Percentiles rank a stretch among this genome's conserved stretches.
Conservation (phyloP, 2,329 filamentous ascomycete species). For the Beauveria sp. region DNA sequence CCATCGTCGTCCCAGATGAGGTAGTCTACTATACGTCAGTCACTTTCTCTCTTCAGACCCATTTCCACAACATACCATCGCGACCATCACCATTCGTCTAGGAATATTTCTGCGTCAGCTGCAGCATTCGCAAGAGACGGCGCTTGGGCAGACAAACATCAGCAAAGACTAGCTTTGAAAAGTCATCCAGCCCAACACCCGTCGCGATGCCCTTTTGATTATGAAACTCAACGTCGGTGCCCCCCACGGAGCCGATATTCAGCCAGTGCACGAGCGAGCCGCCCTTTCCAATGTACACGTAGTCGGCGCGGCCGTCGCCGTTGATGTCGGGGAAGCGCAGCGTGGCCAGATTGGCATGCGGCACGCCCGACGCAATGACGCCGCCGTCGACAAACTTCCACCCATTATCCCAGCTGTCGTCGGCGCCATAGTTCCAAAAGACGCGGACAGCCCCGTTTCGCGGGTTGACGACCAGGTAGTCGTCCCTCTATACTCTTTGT, state of each 20-base stretch:
- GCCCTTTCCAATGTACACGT: conserved; percentile 17
- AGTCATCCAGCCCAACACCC: conserved; percentile 10
- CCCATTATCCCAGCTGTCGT: conserved; percentile 15
- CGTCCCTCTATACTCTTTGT: conserved; percentile 11
- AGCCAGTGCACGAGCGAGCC: conserved; percentile 16
- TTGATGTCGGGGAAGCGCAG: conserved; percentile 21
- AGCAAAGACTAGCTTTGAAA: conserved; percentile 15
- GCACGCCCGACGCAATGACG: conserved; percentile 18
- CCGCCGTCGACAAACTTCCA: conserved; percentile 19
- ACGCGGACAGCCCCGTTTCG: conserved; percentile 13
- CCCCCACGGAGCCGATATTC: conserved; percentile 16
- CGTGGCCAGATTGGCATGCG: conserved; percentile 18
- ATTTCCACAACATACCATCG: neutral
- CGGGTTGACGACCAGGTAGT: conserved; percentile 15
- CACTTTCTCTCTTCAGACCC: neutral
- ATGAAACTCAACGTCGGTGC: conserved; percentile 13
- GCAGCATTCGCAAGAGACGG: neutral
- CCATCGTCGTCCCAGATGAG: conserved; percentile 15
- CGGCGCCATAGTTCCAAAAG: conserved; percentile 17
- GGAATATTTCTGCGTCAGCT: neutral
- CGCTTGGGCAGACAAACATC: conserved; percentile 6
- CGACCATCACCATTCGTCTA: conserved; percentile 14
- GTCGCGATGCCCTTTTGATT: conserved; percentile 13
- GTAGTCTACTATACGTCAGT: conserved; percentile 11
- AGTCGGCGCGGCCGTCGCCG: conserved; percentile 20